phyloP scores from a whole-genome alignment of 768 basidiomycete species.

The Chlorophyllum brunneum region DNA sequence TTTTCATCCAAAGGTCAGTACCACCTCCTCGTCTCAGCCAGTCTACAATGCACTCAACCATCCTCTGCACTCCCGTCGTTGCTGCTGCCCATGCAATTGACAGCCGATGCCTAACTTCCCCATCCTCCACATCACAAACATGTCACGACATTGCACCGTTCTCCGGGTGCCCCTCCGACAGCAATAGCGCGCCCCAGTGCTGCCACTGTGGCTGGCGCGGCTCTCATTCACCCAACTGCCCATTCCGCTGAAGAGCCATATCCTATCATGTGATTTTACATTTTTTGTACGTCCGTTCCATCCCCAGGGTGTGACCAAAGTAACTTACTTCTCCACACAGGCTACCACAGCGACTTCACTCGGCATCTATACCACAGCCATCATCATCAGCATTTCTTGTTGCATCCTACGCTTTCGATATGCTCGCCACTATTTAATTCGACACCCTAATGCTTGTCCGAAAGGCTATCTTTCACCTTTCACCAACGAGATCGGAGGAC shows the following conservation, averaged over 20 bases:
- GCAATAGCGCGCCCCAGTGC: constrained; percentile 67
- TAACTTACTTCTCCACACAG: constrained; percentile 7
- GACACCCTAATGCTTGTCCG: constrained; percentile 15
- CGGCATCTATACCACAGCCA: constrained; percentile 9
- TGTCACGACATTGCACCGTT: constrained; percentile 19
- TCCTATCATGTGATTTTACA: neutral
- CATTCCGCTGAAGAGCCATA: constrained; percentile 40
- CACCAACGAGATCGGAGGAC: constrained; percentile 12
- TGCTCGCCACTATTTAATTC: constrained; percentile 13
- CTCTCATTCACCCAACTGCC: constrained; percentile 54
- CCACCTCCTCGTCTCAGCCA: constrained; percentile 12
- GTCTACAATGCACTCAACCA: constrained; percentile 23
- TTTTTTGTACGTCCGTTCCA: constrained; percentile 1
- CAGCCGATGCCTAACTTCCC: constrained; percentile 16
- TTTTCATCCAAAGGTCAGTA: constrained; percentile 15
- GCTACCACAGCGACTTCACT: neutral
- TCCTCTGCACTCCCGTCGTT: constrained; percentile 17
- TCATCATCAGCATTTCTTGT: constrained; percentile 12
- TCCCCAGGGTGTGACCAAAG: neutral
- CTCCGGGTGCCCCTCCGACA: constrained; percentile 19
- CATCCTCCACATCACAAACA: constrained; percentile 19
- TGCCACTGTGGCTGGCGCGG: constrained; percentile 77
- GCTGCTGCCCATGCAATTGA: constrained; percentile 16
- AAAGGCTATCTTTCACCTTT: constrained; percentile 17
- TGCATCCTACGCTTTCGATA: constrained; percentile 14